Evolutionary conservation across 2,329 filamentous ascomycete genomes (phyloP), one percentile per base, ranked within the genome.

Genomic region (Diplodia intermedia): DNA sequence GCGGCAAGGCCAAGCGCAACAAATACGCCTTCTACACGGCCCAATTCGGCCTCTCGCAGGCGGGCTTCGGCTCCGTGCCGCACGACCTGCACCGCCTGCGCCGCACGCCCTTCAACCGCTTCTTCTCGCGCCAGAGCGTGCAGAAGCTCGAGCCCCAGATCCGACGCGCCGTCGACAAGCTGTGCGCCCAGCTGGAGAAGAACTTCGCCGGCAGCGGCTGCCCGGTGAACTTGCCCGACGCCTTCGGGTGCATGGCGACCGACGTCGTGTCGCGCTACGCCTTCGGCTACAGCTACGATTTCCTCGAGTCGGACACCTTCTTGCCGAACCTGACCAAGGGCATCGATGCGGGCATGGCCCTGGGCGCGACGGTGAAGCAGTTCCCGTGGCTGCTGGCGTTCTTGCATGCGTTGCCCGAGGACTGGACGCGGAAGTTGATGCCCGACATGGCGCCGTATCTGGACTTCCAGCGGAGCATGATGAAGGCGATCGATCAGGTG

Each of bases 251-350:
- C 49, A 67, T 70, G 12, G 60, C 65, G 3, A 73, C 72, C 6
- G 74, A 75, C 67, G 68, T 74, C 31, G 70, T 75, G 12, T 71
- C 70, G 8, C 66, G 70, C 52, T 71, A 72, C 47, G 70, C 71
- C 3, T 75, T 74, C 54, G 73, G 73, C 12, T 57, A 60, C 18
- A 43, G 57, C 14, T 71, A 71, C 54, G 67, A 70, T 5, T 69
- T 74, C 47, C 66, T 75, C 12, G 71, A 72, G 36, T 43, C 38
- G 1, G 50, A 63, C n/a, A 14, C 36, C n/a, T 68, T 68, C n/a
- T 69, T 57, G 38, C 54, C 69, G 7, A 70, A 72, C 14, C 73
- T 73, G 65, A 69, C 71, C 23, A 69, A 69, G 50, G 71, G 55
- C 29, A 72, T 73, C 63, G 71, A 73, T 33, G 43, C 36, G 4